Conservation (phyloP, 208 protist genomes). For the Leishmania braziliensis region DNA sequence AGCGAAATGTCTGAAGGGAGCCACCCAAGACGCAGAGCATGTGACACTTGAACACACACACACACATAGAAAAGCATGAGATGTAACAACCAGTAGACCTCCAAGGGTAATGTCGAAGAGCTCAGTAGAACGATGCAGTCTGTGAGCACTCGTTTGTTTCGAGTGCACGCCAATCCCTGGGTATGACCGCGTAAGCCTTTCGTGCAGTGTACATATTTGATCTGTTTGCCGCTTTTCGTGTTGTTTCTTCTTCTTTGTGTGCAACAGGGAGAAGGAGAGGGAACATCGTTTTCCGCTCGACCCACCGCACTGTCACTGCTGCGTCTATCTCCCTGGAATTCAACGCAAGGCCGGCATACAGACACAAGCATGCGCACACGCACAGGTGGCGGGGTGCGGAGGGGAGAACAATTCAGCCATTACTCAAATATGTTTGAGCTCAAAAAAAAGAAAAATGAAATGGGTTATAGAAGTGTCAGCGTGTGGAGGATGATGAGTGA, state of each 20-base stretch:
- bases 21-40: no score
- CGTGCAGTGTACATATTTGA: no score
- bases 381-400: not conserved
- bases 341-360: not conserved
- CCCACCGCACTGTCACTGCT: not conserved
- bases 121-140: not conserved
- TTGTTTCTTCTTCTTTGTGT: not conserved
- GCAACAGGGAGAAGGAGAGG: not conserved
- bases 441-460: not conserved
- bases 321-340: not conserved
- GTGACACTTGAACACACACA: not conserved
- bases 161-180: not conserved
- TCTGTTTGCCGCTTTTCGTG: no score
- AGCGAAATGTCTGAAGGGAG: not conserved
- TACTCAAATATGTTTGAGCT: not conserved
- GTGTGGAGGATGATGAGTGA: not conserved
- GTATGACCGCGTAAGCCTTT: not conserved
- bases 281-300: not conserved
- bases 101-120: not conserved
- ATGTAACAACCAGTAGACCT: no score
- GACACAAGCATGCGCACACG: not conserved
- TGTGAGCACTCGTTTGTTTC: not conserved
- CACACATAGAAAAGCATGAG: not conserved
- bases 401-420: not conserved
- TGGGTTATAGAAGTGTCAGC: not conserved